Conservation (phyloP, 208 protist genomes). For the Trichomonas tenax region DNA sequence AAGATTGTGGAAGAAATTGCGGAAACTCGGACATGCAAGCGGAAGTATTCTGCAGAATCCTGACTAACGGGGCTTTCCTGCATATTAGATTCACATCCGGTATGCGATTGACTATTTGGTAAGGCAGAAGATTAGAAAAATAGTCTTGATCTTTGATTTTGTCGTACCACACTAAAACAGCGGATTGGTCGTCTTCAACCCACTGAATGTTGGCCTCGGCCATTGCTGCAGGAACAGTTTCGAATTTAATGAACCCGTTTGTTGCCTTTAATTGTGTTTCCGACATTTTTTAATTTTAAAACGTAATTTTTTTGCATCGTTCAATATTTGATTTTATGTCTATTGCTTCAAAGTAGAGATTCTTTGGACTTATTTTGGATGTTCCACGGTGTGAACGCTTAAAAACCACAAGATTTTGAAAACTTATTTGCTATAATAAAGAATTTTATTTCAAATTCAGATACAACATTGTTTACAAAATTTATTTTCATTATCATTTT, state of each 20-base stretch:
- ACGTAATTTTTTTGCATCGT: too few species aligned
- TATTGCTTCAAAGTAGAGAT: too few species aligned
- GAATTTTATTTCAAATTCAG: too few species aligned
- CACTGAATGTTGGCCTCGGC: not conserved
- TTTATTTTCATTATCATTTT: too few species aligned
- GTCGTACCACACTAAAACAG: not conserved
- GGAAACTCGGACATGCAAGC: not conserved
- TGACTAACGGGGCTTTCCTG: not conserved
- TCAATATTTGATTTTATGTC: too few species aligned
- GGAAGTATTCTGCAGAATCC: not conserved
- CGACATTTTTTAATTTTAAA: not conserved
- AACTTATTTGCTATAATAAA: too few species aligned
- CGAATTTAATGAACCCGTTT: not conserved
- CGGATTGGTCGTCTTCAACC: not conserved
- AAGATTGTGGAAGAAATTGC: not conserved
- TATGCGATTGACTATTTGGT: not conserved
- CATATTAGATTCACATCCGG: not conserved
- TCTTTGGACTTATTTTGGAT: too few species aligned
- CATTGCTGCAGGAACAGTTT: not conserved
- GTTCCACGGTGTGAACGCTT: too few species aligned
- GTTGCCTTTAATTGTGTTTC: not conserved
- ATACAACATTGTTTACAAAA: too few species aligned
- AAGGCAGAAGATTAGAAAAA: not conserved
- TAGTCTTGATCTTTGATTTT: not conserved
- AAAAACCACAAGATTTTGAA: too few species aligned